Base-by-base conservation (phyloP, 2,329 filamentous ascomycete genomes). In the Epichloe baconii region DNA sequence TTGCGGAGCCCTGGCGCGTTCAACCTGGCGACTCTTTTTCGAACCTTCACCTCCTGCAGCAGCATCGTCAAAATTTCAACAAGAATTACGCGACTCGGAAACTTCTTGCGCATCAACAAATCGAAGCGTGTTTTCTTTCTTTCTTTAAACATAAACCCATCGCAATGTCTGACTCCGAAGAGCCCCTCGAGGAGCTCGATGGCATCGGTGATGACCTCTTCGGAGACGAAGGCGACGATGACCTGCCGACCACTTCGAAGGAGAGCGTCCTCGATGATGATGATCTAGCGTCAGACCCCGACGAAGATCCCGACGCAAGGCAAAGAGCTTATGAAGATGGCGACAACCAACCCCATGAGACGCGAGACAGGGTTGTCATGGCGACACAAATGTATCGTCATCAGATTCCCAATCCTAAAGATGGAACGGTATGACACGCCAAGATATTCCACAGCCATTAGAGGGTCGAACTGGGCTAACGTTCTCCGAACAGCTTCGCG, bases 351-450 rank as follows among this genome's bases (percentile, higher is more conserved):
- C 66, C 66, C 47, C 66, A 69, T 51, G 70, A 69, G 58, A 75
- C 72, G 19, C 71, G 73, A 54, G 71, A 79, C 56, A 77, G 76
- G 56, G 71, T 79, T 49, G 75, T 86, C 49, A 76, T 81, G 68
- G 80, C 82, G 48, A 71, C 83, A 45, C 77, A 79, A 45, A 70
- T 88, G 45, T 82, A 78, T 59, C 77, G 86, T 44, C 86, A 90
- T 64, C 75, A 79, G 48, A 71, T 83, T 14, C 86, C 86, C 14
- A 83, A 85, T 61, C 77, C 84, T 38, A 81, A 77, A 56, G 83
- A 89, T 62, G 82, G 82, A 61, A 78, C 80, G 64, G 85, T 89
- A 70, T 59, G 76, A 64, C 21, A 14, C 10, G 31, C 35, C 40
- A 37, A 17, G 19, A n/a, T 42, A 17, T 17, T 11, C 7, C n/a